Percentiles rank a stretch among this genome's conserved stretches.
Conservation (phyloP, 257 asterid genomes). For the Paulownia fortunei region DNA sequence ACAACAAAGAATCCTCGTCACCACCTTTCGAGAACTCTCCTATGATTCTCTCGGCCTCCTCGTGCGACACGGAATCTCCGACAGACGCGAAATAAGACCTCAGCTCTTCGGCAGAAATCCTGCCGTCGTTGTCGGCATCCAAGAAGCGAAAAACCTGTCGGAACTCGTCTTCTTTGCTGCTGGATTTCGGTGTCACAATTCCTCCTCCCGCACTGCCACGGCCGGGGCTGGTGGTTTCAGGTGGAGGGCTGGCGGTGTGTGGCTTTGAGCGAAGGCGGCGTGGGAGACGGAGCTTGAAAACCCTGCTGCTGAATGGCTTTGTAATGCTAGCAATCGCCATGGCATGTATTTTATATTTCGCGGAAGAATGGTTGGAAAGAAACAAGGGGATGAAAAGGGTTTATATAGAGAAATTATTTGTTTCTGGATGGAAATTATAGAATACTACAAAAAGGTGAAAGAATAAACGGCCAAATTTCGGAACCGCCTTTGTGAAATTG, state of each 20-base stretch:
- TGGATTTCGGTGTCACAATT: background rate
- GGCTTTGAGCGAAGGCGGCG: conserved; percentile 32
- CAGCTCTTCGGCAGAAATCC: conserved; percentile 49
- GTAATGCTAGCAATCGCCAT: conserved; percentile 43
- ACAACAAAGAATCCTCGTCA: conserved; percentile 26
- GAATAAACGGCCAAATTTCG: background rate
- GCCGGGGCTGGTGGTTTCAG: background rate
- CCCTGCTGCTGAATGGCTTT: conserved; percentile 25
- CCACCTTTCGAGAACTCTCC: conserved; percentile 39
- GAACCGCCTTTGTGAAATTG: conserved; percentile 34
- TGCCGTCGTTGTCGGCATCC: conserved; percentile 53
- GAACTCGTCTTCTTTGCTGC: conserved; percentile 38
- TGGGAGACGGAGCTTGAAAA: conserved; percentile 37
- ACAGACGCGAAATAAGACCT: conserved; percentile 43
- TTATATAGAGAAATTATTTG: background rate
- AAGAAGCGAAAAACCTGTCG: conserved; percentile 47
- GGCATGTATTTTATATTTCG: background rate
- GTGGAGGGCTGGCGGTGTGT: conserved; percentile 22
- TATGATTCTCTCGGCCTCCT: conserved; percentile 47
- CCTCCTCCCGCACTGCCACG: background rate
- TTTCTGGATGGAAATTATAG: background rate
- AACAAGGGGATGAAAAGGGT: background rate
- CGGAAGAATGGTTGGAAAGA: background rate
- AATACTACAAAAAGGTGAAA: background rate
- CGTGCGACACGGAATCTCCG: conserved; percentile 47